These are phyloP conservation scores for Vaccinium darrowii DNA, from an alignment of 148 eudicot species.

Conservation along the genomic window DNA sequence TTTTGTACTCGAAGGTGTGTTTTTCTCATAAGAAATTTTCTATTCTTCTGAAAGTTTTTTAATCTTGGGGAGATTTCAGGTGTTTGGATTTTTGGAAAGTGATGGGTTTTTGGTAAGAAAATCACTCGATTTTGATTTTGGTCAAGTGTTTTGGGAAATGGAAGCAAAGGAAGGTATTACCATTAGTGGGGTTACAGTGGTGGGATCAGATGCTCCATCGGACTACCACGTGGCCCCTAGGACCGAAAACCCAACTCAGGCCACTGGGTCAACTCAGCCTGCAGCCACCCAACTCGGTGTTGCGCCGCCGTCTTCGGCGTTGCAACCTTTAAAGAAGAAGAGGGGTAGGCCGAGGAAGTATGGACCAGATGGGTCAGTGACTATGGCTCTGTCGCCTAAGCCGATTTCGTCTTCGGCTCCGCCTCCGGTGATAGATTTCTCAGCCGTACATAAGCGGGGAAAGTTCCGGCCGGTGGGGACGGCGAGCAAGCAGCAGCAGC, in stretches of 20 bases:
- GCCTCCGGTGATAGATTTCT: conserved; percentile 79
- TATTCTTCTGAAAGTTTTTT: conserved; percentile 8
- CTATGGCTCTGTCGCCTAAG: conserved; percentile 60
- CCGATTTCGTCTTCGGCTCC: conserved; percentile 67
- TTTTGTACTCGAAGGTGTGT: conserved; percentile 13
- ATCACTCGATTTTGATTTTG: neutral
- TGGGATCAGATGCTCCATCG: conserved; percentile 91
- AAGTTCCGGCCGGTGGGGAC: conserved; percentile 40
- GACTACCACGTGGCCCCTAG: conserved; percentile 75
- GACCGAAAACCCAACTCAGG: conserved; percentile 44
- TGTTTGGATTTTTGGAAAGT: conserved; percentile 12
- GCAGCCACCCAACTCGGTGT: conserved; percentile 27
- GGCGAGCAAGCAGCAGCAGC: conserved; percentile 48
- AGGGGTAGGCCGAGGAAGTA: conserved; percentile 95
- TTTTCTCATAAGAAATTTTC: neutral
- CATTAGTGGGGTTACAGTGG: conserved; percentile 77
- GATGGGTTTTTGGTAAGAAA: conserved; percentile 31
- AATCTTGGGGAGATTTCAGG: conserved; percentile 5
- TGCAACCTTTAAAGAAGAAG: conserved; percentile 55
- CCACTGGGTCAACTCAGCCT: conserved; percentile 44
- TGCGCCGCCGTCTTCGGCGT: conserved; percentile 17
- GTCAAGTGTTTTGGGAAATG: conserved; percentile 31
- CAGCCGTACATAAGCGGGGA: conserved; percentile 56
- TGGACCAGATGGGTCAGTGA: conserved; percentile 68
- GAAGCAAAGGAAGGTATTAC: conserved; percentile 48